Conservation (phyloP, 2,329 filamentous ascomycete species). For the Monosporascus sp. region DNA sequence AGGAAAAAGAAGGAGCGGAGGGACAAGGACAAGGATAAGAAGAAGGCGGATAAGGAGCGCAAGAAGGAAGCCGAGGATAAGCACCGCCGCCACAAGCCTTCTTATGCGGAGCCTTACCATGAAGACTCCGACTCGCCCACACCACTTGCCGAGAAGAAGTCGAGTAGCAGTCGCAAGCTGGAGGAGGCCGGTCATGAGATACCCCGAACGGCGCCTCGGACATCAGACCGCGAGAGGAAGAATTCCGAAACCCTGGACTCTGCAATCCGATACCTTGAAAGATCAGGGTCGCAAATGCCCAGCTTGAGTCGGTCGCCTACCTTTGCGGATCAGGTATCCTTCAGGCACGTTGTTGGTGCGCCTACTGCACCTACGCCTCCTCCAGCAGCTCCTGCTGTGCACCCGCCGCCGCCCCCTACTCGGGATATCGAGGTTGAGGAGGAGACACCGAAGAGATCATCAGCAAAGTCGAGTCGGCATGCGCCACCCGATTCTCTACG, state of each 20-base stretch:
- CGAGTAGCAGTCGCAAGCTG: constrained; percentile 18
- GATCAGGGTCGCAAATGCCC: constrained; percentile 19
- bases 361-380: constrained; percentile 28
- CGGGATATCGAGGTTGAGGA: constrained; percentile 17
- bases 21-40: constrained; percentile 14
- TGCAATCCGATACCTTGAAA: constrained; percentile 22
- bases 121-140: constrained; percentile 12
- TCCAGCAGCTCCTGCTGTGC: constrained; percentile 16
- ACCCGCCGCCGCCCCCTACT: constrained; percentile 16
- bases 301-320: constrained; percentile 17
- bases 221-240: constrained; percentile 20
- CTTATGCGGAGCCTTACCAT: constrained; percentile 17
- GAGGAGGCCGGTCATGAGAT: constrained; percentile 14
- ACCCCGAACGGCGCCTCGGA: constrained; percentile 4
- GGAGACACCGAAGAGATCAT: constrained; percentile 18
- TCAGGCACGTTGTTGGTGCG: constrained; percentile 9
- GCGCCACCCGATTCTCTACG: constrained; percentile 24
- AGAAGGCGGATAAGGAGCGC: constrained; percentile 27
- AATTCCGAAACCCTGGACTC: constrained; percentile 20
- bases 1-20: constrained; percentile 27
- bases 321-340: constrained; percentile 12
- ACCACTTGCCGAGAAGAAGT: constrained; percentile 21
- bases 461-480: constrained; percentile 18
- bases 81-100: constrained; percentile 17
- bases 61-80: constrained; percentile 25